Conservation (phyloP, 495 filamentous ascomycete genomes). For the Neurospora sp. region DNA sequence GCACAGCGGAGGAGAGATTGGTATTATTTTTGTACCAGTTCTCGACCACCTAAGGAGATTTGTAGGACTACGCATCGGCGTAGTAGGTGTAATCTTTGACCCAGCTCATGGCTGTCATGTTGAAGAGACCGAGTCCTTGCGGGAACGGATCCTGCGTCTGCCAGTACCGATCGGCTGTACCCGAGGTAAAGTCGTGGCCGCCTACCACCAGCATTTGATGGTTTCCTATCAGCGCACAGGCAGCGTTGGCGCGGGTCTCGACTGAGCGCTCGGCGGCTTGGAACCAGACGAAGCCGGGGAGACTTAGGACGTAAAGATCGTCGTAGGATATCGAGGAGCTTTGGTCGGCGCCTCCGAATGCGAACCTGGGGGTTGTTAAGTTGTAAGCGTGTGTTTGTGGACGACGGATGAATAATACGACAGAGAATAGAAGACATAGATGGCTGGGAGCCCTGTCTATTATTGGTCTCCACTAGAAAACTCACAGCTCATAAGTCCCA, state of each 20-base stretch:
- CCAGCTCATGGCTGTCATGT: neutral
- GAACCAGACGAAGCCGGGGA: neutral
- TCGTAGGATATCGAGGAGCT: neutral
- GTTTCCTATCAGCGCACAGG: neutral
- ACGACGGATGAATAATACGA: too few species aligned
- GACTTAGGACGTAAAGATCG: neutral
- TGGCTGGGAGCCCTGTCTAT: too few species aligned
- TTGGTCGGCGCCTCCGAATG: neutral
- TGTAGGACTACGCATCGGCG: constrained; percentile 5
- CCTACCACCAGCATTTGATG: neutral
- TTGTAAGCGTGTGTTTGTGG: neutral
- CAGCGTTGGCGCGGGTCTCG: neutral
- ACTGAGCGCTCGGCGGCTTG: neutral
- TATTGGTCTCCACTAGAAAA: neutral
- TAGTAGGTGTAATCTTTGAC: constrained; percentile 2
- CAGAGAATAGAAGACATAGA: too few species aligned
- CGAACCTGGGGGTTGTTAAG: neutral
- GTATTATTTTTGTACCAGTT: constrained; percentile 1
- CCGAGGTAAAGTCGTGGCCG: neutral
- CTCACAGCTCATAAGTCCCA: neutral
- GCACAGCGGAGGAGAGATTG: neutral
- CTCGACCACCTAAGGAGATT: constrained; percentile 2
- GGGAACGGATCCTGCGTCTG: neutral
- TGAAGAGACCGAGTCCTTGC: neutral
- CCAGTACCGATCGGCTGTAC: neutral